Evolutionary conservation across 441 rosid species (phyloP), one percentile per base, ranked within the genome.

Genomic region (Codiaeum variegatum): DNA sequence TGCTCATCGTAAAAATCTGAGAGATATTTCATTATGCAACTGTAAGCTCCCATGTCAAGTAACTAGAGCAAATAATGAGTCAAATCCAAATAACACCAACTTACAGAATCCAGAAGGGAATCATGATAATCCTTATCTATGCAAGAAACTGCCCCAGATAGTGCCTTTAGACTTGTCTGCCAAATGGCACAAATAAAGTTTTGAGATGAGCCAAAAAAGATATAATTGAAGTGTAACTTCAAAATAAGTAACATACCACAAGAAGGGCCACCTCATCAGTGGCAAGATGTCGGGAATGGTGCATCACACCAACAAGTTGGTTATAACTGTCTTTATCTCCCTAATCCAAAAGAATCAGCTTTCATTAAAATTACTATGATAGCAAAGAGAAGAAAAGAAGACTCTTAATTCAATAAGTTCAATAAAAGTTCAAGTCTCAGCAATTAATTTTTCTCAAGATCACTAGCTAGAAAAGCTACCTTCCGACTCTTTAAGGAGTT

Each of bases 221-320:
- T 73, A 46, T n/a, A 28, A 11, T 15, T 61, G 15, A 24, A 3
- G 11, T 23, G 19, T 3, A 60, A 40, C 23, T 34, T 54, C 24
- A 21, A 66, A 66, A 12, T 16, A 29, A 51, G 28, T 38, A 66
- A 72, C 79, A 60, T 73, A 90, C 97, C 95, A 85, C 86, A 71
- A 92, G 95, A 77, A 85, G 73, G 44, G 94, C 97, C 76, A 82
- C 91, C 63, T 87, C 86, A 69, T 90, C 92, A 1, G 79, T 79
- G 16, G 78, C 82, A 72, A 77, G 85, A 31, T 66, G 78, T 47
- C 81, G 79, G 15, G 75, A 80, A 67, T 83, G 84, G 75, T 88
- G 84, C 86, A 91, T 72, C 54, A 84, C 79, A 62, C 85, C 91
- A 69, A 90, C 84, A 75, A 93, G 90, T 80, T 88, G 85, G 72